A percentile compares a stretch with the other conserved stretches of the same genome.
Evolutionary conservation across 257 asterid genomes (phyloP).

Genomic region (Solanum habrochaites): DNA sequence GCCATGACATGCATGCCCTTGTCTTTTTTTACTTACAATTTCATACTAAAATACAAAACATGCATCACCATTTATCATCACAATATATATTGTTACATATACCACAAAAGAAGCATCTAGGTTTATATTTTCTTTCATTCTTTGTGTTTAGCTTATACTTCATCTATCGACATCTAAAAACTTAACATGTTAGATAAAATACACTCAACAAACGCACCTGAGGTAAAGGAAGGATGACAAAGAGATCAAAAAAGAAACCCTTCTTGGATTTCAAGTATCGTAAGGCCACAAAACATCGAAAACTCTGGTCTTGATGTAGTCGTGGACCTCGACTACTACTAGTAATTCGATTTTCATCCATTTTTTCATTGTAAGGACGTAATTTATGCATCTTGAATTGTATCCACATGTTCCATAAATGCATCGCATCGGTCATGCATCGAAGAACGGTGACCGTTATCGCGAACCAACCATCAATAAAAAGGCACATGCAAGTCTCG

Average conservation of each 20-base stretch:
- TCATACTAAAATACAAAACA: not conserved
- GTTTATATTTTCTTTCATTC: not conserved
- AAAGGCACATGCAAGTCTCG: conserved; percentile 72
- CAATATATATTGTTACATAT: not conserved
- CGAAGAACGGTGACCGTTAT: conserved; percentile 71
- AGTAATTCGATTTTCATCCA: not conserved
- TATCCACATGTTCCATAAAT: conserved; percentile 83
- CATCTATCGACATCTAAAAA: not conserved
- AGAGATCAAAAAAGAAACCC: conserved; percentile 72
- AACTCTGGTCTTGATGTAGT: not conserved
- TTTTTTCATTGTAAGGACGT: conserved; percentile 2
- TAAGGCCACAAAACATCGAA: conserved; percentile 21
- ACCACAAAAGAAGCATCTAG: not conserved
- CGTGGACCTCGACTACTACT: not conserved
- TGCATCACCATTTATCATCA: conserved; percentile 20
- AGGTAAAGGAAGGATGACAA: conserved; percentile 86
- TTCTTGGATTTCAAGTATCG: conserved; percentile 35
- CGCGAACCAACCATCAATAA: conserved; percentile 89
- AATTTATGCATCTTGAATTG: conserved; percentile 43
- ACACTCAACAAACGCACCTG: conserved; percentile 29
- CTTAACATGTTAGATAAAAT: not conserved
- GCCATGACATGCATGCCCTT: conserved; percentile 23
- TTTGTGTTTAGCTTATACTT: not conserved
- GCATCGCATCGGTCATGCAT: conserved; percentile 77
- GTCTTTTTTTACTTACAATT: conserved; percentile 13